Evolutionary conservation across 257 asterid species (phyloP).

Genomic region (Anisodus acutangulus): DNA sequence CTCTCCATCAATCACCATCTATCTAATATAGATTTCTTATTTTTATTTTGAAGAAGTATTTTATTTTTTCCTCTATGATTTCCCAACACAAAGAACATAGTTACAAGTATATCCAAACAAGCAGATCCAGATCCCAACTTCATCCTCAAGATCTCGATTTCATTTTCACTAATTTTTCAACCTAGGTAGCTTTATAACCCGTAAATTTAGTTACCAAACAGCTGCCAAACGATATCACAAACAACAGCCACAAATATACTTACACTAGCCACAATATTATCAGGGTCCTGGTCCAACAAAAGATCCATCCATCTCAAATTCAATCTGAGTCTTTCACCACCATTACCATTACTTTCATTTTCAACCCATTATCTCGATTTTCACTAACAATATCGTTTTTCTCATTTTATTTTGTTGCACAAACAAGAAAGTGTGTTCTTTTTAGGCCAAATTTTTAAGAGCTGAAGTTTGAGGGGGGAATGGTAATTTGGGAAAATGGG

Average conservation of each 20-base stretch:
- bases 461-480: constrained; percentile 17
- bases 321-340: constrained; percentile 55
- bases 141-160: too few species aligned
- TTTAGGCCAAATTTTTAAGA: background rate
- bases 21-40: too few species aligned
- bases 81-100: too few species aligned
- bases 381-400: background rate
- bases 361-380: background rate
- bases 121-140: too few species aligned
- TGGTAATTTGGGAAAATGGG: background rate
- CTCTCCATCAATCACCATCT: too few species aligned
- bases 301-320: constrained; percentile 72
- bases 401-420: constrained; percentile 1
- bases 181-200: too few species aligned
- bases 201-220: too few species aligned
- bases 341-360: constrained; percentile 28
- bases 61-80: too few species aligned
- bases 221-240: constrained; percentile 61
- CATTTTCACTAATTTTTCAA: too few species aligned
- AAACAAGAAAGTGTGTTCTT: background rate
- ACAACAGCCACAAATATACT: constrained; percentile 89
- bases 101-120: too few species aligned
- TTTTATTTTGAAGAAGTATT: too few species aligned
- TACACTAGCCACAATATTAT: constrained; percentile 86
- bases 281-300: constrained; percentile 84